A percentile compares a stretch with the other conserved stretches of the same genome.
These are phyloP conservation scores for Grosmannia penicillata DNA, from an alignment of 2,329 filamentous ascomycete genomes.

Conservation along the genomic window DNA sequence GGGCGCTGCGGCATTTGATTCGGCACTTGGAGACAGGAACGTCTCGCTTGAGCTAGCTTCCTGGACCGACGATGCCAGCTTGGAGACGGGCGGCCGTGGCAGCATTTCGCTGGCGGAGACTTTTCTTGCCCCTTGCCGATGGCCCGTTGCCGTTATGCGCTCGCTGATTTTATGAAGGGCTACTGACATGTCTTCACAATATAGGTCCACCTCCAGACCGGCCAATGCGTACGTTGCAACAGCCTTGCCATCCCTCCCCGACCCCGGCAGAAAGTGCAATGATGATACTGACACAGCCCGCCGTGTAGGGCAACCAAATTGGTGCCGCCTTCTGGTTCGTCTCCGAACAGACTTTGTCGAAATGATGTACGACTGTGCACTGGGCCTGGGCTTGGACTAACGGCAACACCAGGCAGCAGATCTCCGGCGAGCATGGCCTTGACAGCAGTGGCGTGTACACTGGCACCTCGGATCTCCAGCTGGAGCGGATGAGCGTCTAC, in stretches of 20 bases:
- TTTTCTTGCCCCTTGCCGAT: too few relatives aligned
- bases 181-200: slow-evolving; percentile 21
- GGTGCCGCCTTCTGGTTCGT: slow-evolving; percentile 97
- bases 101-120: too few relatives aligned
- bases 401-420: slow-evolving; percentile 47
- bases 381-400: too few relatives aligned
- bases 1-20: too few relatives aligned
- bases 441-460: slow-evolving; percentile 98
- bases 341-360: neutral
- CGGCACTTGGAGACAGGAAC: too few relatives aligned
- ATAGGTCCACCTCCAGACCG: slow-evolving; percentile 99
- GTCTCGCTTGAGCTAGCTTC: too few relatives aligned
- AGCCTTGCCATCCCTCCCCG: neutral
- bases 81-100: too few relatives aligned
- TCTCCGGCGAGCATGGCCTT: slow-evolving; percentile 87
- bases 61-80: too few relatives aligned
- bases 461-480: slow-evolving; percentile 94
- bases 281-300: slow-evolving; percentile 19
- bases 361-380: too few relatives aligned
- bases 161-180: too few relatives aligned
- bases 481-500: slow-evolving; percentile 76
- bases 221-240: slow-evolving; percentile 73
- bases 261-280: slow-evolving; percentile 9
- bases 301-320: slow-evolving; percentile 99
- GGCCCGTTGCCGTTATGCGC: too few relatives aligned